A percentile compares a stretch with the other conserved stretches of the same genome.
phyloP scores from a whole-genome alignment of 1,139 yeast genomes.

The Scheffersomyces cryptocercus region DNA sequence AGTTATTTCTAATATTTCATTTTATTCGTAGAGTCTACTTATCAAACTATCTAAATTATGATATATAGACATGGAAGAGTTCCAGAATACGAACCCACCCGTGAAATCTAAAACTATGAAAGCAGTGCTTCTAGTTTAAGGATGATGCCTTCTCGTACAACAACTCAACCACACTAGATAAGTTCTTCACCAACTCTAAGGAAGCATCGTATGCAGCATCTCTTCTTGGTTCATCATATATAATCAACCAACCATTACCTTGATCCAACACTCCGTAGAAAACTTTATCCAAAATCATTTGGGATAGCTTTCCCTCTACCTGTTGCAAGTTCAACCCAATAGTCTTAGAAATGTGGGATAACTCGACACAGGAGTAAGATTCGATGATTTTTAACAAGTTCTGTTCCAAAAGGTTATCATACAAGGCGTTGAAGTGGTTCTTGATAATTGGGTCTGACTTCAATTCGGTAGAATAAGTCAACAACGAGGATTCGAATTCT shows the following conservation, averaged over 20 bases:
- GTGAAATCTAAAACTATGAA: too few relatives aligned
- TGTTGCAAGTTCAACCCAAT: slow-evolving; percentile 87
- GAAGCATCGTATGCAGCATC: slow-evolving; percentile 91
- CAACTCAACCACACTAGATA: slow-evolving; percentile 86
- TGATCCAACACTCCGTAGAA: slow-evolving; percentile 96
- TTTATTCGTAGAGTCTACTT: too few relatives aligned
- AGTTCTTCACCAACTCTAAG: slow-evolving; percentile 80
- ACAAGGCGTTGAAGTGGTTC: slow-evolving; percentile 88
- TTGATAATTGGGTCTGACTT: slow-evolving; percentile 87
- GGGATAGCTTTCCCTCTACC: slow-evolving; percentile 91
- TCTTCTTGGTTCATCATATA: slow-evolving; percentile 84
- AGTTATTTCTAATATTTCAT: too few relatives aligned
- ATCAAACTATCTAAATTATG: too few relatives aligned
- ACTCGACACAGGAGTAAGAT: slow-evolving; percentile 93
- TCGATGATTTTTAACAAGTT: slow-evolving; percentile 93
- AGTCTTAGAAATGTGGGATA: slow-evolving; percentile 81
- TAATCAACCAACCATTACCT: slow-evolving; percentile 96
- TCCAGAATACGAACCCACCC: too few relatives aligned
- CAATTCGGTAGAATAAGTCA: slow-evolving; percentile 70
- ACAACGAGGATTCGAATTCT: slow-evolving; percentile 82
- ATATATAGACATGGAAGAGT: too few relatives aligned
- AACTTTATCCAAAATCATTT: slow-evolving; percentile 93
- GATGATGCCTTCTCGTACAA: slow-evolving; percentile 92
- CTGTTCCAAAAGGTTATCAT: slow-evolving; percentile 90
- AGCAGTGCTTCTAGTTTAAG: slow-evolving; percentile 41